phyloP scores from a whole-genome alignment of 2,329 filamentous ascomycete species.

The Cladophialophora immunda region DNA sequence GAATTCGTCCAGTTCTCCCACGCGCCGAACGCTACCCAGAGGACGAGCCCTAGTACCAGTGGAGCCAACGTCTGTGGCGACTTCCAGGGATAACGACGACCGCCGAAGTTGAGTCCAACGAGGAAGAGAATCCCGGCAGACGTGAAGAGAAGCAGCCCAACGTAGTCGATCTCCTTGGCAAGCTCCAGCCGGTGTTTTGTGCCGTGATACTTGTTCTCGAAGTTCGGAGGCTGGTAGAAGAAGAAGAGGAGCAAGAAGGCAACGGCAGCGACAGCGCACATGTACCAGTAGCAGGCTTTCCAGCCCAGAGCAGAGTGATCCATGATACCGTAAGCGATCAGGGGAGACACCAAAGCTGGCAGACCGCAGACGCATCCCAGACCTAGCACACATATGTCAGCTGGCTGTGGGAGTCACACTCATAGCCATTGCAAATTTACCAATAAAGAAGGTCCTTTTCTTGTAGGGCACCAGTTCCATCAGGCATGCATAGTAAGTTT shows the following conservation, averaged over 20 bases:
- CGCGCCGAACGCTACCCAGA: constrained; percentile 48
- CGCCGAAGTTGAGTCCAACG: constrained; percentile 55
- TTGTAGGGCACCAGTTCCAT: constrained; percentile 53
- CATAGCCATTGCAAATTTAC: constrained; percentile 42
- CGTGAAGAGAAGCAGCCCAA: constrained; percentile 55
- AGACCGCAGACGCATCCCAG: constrained; percentile 42
- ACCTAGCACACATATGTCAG: constrained; percentile 15
- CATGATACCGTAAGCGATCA: constrained; percentile 58
- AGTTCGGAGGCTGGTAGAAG: constrained; percentile 60
- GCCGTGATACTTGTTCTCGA: constrained; percentile 53
- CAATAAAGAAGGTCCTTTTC: constrained; percentile 46
- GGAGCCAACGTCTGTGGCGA: constrained; percentile 48
- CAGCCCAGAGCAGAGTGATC: constrained; percentile 54
- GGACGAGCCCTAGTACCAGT: constrained; percentile 50
- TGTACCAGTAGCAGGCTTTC: constrained; percentile 58
- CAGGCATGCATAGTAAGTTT: constrained; percentile 51
- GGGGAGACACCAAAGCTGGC: constrained; percentile 48
- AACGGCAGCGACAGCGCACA: constrained; percentile 18
- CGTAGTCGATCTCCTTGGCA: constrained; percentile 56
- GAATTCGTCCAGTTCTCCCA: constrained; percentile 50
- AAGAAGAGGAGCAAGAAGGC: constrained; percentile 41
- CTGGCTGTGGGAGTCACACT: background rate
- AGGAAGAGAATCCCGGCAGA: constrained; percentile 53
- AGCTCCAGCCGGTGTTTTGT: constrained; percentile 46
- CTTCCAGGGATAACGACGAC: constrained; percentile 53